Conservation (phyloP, 1,139 yeast genomes). For the Zygoascus meyerae region DNA sequence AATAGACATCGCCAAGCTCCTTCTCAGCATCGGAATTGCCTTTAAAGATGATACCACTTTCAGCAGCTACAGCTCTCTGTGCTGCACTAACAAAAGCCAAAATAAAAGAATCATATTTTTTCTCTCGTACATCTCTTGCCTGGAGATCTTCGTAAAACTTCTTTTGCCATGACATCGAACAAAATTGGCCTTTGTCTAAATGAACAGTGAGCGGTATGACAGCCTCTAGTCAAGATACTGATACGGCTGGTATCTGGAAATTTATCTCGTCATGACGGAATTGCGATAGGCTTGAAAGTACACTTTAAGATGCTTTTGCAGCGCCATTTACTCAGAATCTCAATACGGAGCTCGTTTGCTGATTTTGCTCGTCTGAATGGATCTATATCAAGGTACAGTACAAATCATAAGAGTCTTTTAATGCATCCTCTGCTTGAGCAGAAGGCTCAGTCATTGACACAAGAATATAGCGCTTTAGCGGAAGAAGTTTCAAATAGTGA, state of each 20-base stretch:
- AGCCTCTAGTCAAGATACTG: too few relatives aligned
- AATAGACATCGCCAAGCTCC: conserved; percentile 20
- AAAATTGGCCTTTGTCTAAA: too few relatives aligned
- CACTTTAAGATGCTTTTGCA: too few relatives aligned
- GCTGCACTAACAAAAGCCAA: conserved; percentile 18
- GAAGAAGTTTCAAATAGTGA: conserved; percentile 39
- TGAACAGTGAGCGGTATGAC: too few relatives aligned
- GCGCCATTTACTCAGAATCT: too few relatives aligned
- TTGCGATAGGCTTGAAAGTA: too few relatives aligned
- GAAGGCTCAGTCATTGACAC: conserved; percentile 50
- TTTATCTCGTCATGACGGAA: too few relatives aligned
- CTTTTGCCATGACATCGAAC: conserved; percentile 10
- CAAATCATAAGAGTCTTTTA: neutral
- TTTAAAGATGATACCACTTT: conserved; percentile 3
- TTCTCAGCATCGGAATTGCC: conserved; percentile 15
- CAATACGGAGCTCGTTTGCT: too few relatives aligned
- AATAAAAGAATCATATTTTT: conserved; percentile 16
- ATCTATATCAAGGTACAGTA: neutral
- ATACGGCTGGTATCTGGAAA: too few relatives aligned
- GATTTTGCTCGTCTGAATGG: too few relatives aligned
- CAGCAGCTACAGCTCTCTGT: conserved; percentile 16
- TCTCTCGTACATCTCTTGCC: conserved; percentile 27
- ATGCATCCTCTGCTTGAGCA: conserved; percentile 29
- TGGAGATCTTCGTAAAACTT: conserved; percentile 29
- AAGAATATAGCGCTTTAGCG: conserved; percentile 49